A percentile compares a stretch with the other conserved stretches of the same genome.
These are phyloP conservation scores for Irpex sp. DNA, from an alignment of 1,284 basidiomycete species.

Conservation along the genomic window DNA sequence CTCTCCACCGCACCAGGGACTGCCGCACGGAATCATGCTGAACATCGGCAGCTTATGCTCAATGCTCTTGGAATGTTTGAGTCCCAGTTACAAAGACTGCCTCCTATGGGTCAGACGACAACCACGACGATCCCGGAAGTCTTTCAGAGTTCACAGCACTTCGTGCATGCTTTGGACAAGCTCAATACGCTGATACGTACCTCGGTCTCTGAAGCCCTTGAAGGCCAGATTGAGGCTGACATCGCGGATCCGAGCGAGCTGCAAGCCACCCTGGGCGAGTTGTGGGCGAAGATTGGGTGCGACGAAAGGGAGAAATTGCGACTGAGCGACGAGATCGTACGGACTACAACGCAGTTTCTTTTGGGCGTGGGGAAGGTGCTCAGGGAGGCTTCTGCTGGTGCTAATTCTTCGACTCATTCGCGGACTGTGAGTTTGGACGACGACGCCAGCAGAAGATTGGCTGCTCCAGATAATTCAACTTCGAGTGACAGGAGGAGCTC, in stretches of 20 bases:
- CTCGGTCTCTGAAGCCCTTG: conserved; percentile 52
- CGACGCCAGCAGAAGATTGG: conserved; percentile 27
- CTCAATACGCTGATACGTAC: conserved; percentile 55
- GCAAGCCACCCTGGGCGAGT: conserved; percentile 39
- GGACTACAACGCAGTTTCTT: conserved; percentile 67
- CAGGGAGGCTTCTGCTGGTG: conserved; percentile 41
- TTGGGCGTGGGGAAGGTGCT: conserved; percentile 65
- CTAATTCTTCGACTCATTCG: conserved; percentile 32
- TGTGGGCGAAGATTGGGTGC: conserved; percentile 62
- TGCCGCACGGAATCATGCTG: conserved; percentile 30
- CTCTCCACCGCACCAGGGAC: no score
- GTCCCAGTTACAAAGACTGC: conserved; percentile 48
- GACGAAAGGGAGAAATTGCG: conserved; percentile 67
- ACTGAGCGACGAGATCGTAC: conserved; percentile 69
- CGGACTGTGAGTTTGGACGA: conserved; percentile 47
- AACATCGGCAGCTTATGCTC: conserved; percentile 62
- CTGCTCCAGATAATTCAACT: conserved; percentile 17
- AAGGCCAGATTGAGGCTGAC: conserved; percentile 68
- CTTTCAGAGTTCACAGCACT: conserved; percentile 51
- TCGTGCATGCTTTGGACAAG: conserved; percentile 57
- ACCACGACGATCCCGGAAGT: conserved; percentile 45
- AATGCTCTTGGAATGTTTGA: conserved; percentile 70
- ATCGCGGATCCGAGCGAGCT: conserved; percentile 38
- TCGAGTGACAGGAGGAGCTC: conserved; percentile 25
- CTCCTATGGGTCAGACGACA: conserved; percentile 36